Evolutionary conservation across 2,329 filamentous ascomycete species (phyloP).

Genomic region (Diplodia scrobiculata): DNA sequence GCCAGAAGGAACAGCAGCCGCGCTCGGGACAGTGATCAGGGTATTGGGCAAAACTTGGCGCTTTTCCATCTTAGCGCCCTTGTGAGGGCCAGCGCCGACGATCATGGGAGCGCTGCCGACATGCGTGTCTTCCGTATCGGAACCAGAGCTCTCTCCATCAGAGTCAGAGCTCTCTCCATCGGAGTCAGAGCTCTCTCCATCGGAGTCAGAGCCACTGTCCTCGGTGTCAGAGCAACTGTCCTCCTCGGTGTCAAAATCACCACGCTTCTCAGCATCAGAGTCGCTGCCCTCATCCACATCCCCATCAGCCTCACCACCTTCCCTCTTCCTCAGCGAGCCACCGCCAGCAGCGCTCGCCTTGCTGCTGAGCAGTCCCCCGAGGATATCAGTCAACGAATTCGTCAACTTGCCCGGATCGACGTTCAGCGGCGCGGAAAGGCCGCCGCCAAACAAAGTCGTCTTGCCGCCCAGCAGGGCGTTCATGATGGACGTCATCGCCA

Average conservation of each 20-base stretch:
- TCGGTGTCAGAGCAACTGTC: not conserved
- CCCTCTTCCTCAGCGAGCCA: not conserved
- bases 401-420: not conserved
- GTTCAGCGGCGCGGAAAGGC: not conserved
- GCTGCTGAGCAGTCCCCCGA: not conserved
- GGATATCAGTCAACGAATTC: not conserved
- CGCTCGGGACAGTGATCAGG: not conserved
- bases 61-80: not conserved
- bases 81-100: not conserved
- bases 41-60: not conserved
- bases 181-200: not conserved
- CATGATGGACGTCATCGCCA: not conserved
- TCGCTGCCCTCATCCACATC: not conserved
- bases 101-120: too few relatives aligned
- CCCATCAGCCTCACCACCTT: too few relatives aligned
- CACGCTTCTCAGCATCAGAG: too few relatives aligned
- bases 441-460: too few relatives aligned
- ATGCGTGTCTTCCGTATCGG: too few relatives aligned
- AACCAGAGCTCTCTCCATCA: not conserved
- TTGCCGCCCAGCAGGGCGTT: not conserved
- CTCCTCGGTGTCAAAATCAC: not conserved
- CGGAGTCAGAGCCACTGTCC: not conserved
- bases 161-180: not conserved
- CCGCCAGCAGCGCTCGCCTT: not conserved
- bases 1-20: not conserved